phyloP scores from a whole-genome alignment of 1,284 basidiomycete genomes.

The Cutaneotrichosporon curvatum region DNA sequence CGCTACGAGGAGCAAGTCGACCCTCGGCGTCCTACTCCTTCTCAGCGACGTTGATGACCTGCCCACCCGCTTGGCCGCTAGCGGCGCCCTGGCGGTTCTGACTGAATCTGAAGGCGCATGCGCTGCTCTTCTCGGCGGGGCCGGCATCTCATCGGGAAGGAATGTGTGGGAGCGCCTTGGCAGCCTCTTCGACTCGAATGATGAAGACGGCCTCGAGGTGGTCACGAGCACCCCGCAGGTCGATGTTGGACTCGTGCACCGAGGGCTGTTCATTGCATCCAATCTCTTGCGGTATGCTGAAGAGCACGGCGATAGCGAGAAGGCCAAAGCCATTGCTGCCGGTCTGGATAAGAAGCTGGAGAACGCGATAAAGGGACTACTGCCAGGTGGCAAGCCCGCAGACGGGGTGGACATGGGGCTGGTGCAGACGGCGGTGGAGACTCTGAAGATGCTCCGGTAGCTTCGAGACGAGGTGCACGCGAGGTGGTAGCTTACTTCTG shows the following conservation, averaged over 20 bases:
- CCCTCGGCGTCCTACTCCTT: constrained; percentile 73
- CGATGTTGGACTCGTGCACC: constrained; percentile 58
- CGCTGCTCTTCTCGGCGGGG: constrained; percentile 49
- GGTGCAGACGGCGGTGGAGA: too few relatives aligned
- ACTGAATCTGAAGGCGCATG: constrained; percentile 59
- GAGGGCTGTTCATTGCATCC: constrained; percentile 62
- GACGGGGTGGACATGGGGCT: too few relatives aligned
- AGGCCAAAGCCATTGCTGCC: neutral
- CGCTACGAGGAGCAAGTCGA: constrained; percentile 52
- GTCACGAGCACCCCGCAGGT: constrained; percentile 21
- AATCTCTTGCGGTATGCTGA: constrained; percentile 53
- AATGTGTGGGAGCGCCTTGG: constrained; percentile 58
- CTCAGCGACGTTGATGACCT: constrained; percentile 76
- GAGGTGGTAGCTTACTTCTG: too few relatives aligned
- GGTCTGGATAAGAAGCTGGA: too few relatives aligned
- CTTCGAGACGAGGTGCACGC: too few relatives aligned
- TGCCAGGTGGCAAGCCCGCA: too few relatives aligned
- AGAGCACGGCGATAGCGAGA: neutral
- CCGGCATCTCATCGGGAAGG: constrained; percentile 37
- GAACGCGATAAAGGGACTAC: too few relatives aligned
- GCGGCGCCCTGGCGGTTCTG: constrained; percentile 75
- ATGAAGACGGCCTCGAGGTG: constrained; percentile 34
- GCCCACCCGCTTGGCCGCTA: constrained; percentile 71
- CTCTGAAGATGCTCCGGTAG: too few relatives aligned
- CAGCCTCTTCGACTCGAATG: constrained; percentile 50